Conservation (phyloP, 2,329 filamentous ascomycete genomes). For the Pleomassaria siparia region DNA sequence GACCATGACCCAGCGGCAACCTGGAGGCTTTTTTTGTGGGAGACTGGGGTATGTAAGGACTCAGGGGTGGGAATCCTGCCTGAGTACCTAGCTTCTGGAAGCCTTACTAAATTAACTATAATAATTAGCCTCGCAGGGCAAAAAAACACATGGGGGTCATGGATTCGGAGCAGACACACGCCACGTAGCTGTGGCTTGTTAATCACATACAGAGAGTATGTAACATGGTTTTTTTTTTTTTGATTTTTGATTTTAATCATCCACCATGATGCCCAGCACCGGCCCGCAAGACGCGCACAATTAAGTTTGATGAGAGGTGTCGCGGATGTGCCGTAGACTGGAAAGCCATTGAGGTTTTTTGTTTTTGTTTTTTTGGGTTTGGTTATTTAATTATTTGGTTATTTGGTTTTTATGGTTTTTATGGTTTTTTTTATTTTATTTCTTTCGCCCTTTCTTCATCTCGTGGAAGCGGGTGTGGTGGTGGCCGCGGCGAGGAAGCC, state of each 20-base stretch:
- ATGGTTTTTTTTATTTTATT: too few relatives aligned
- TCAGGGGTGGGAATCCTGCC: slow-evolving; percentile 22
- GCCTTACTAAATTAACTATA: slow-evolving; percentile 28
- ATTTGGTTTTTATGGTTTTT: too few relatives aligned
- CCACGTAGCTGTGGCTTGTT: background rate
- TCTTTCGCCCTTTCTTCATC: background rate
- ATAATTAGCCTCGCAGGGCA: slow-evolving; percentile 18
- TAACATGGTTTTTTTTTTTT: too few relatives aligned
- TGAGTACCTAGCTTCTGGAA: slow-evolving; percentile 27
- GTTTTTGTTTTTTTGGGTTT: too few relatives aligned
- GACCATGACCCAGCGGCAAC: slow-evolving; percentile 14
- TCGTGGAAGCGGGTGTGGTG: background rate
- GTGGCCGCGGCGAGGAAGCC: slow-evolving; percentile 1
- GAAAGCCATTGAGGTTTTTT: background rate
- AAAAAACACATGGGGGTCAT: slow-evolving; percentile 1
- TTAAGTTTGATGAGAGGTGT: background rate
- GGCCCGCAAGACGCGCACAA: background rate
- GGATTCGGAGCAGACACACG: slow-evolving; percentile 9
- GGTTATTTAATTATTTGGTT: too few relatives aligned
- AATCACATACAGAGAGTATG: background rate
- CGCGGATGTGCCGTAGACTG: background rate
- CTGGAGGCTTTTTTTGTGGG: background rate
- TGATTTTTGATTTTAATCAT: too few relatives aligned
- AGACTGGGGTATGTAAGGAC: slow-evolving; percentile 15
- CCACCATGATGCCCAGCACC: too few relatives aligned